Evolutionary conservation across 441 rosid species (phyloP).

Genomic region (Populus hybrid): DNA sequence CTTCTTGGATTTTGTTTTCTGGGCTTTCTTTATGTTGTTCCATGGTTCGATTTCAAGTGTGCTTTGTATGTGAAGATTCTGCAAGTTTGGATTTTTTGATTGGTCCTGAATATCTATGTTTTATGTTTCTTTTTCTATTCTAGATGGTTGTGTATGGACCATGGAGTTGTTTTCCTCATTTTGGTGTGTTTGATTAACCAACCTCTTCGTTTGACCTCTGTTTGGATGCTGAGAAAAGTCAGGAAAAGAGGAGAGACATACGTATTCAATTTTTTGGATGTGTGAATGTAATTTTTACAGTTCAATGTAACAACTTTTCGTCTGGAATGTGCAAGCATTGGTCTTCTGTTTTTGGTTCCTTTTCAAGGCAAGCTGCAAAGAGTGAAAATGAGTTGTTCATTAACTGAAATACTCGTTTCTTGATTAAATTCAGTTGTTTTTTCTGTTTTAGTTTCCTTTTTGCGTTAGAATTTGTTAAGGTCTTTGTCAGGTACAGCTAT

Average conservation of each 20-base stretch:
- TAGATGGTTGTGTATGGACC: not conserved
- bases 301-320: not conserved
- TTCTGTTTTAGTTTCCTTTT: not conserved
- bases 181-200: not conserved
- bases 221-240: slow-evolving; percentile 9
- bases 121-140: too few species aligned
- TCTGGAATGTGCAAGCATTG: not conserved
- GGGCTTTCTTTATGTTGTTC: not conserved
- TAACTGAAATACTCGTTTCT: not conserved
- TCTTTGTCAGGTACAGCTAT: not conserved
- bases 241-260: not conserved
- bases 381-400: not conserved
- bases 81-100: not conserved
- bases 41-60: not conserved
- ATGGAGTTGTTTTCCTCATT: not conserved
- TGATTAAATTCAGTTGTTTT: not conserved
- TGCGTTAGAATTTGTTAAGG: not conserved
- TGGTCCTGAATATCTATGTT: slow-evolving; percentile 11
- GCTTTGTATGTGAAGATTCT: not conserved
- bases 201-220: not conserved
- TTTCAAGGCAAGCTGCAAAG: not conserved
- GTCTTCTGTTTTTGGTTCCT: not conserved
- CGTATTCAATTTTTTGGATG: not conserved
- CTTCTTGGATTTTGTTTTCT: not conserved
- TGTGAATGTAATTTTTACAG: not conserved